phyloP scores from a whole-genome alignment of 177 flowering plant species.

The Vitis hybrid region DNA sequence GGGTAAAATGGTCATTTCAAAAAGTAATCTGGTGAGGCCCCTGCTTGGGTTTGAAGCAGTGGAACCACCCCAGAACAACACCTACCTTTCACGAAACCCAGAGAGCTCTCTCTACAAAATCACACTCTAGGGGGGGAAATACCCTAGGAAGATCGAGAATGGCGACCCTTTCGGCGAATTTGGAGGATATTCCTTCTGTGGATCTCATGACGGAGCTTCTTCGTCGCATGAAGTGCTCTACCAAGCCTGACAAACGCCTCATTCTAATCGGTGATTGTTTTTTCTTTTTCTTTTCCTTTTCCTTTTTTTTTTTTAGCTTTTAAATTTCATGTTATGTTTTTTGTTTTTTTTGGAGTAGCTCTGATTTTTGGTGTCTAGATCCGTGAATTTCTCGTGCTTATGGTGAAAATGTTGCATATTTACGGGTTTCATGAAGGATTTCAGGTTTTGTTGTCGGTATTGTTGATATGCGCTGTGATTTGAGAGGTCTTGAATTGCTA shows the following conservation, averaged over 20 bases:
- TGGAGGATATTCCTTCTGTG: constrained; percentile 76
- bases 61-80: constrained; percentile 16
- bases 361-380: neutral
- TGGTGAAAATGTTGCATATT: neutral
- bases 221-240: constrained; percentile 87
- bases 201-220: constrained; percentile 93
- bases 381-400: constrained; percentile 7
- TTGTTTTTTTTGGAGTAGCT: neutral
- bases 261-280: constrained; percentile 69
- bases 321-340: neutral
- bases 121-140: neutral
- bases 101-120: neutral
- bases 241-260: constrained; percentile 92
- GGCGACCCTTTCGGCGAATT: constrained; percentile 45
- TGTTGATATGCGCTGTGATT: too few relatives aligned
- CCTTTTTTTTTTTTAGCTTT: neutral
- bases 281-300: neutral
- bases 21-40: neutral
- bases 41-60: constrained; percentile 21
- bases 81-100: neutral
- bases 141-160: constrained; percentile 14
- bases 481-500: too few relatives aligned
- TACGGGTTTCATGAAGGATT: neutral
- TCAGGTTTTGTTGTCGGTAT: too few relatives aligned
- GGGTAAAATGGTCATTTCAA: constrained; percentile 18